A percentile compares a stretch with the other conserved stretches of the same genome.
phyloP scores from a whole-genome alignment of 1,284 basidiomycete genomes.

The Heliocybe sulcata region DNA sequence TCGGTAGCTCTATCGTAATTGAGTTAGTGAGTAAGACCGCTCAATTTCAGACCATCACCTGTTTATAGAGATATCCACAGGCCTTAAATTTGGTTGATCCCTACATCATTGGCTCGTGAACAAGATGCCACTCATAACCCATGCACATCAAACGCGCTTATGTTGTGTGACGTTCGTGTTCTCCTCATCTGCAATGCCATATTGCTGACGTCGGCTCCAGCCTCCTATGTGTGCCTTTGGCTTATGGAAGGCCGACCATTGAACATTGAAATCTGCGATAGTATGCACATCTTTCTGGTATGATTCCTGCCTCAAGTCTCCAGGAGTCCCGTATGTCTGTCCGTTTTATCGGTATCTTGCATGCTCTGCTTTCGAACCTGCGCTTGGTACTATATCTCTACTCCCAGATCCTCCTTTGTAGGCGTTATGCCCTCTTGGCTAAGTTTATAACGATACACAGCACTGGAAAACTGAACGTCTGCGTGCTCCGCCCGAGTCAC shows the following conservation, averaged over 20 bases:
- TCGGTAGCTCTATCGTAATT: neutral
- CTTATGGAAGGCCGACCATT: neutral
- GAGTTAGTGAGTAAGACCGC: no score
- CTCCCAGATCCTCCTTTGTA: no score
- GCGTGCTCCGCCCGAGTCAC: no score
- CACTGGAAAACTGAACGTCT: no score
- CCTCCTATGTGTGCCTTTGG: neutral
- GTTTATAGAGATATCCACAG: neutral
- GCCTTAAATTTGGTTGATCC: neutral
- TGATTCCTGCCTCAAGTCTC: neutral
- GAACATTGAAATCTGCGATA: neutral
- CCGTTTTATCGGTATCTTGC: neutral
- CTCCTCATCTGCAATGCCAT: neutral
- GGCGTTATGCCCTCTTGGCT: no score
- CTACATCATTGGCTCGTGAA: neutral
- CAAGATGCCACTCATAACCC: neutral
- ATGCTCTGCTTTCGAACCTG: neutral
- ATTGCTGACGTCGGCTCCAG: neutral
- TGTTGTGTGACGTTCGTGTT: neutral
- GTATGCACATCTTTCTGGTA: neutral
- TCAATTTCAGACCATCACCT: neutral
- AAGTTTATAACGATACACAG: no score
- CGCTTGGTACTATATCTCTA: neutral
- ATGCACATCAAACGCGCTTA: neutral
- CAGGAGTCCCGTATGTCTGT: no score